These are phyloP conservation scores for Tetradesmus lagerheimii DNA, from an alignment of 139 green algal species.

Conservation along the genomic window DNA sequence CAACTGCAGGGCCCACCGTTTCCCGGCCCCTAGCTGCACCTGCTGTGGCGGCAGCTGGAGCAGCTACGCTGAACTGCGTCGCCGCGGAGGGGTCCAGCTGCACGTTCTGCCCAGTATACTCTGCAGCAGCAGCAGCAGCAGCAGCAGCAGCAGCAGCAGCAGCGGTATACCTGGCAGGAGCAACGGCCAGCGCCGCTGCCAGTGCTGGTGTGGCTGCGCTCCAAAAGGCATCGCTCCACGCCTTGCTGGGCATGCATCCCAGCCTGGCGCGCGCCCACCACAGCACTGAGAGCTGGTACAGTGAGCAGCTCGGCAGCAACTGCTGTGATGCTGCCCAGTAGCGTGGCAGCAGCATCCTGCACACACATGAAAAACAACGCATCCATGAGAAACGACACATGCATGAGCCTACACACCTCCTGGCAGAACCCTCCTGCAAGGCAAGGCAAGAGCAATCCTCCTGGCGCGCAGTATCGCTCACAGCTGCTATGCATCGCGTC, in stretches of 20 bases:
- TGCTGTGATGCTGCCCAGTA: conserved; percentile 37
- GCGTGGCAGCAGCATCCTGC: conserved; percentile 12
- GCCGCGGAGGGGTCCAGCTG: neutral
- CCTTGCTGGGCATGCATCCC: neutral
- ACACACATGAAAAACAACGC: neutral
- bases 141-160: neutral
- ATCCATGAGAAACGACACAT: too few relatives aligned
- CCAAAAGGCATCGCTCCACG: conserved; percentile 27
- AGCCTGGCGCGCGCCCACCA: conserved; percentile 5
- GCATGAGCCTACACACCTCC: too few relatives aligned
- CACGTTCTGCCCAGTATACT: neutral
- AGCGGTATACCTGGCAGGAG: too few relatives aligned
- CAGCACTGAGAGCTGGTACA: conserved; percentile 24
- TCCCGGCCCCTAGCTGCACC: neutral
- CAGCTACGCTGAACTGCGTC: neutral
- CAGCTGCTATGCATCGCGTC: too few relatives aligned
- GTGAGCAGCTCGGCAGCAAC: conserved; percentile 18
- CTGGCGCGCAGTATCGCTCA: too few relatives aligned
- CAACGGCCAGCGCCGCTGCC: neutral
- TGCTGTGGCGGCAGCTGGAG: neutral
- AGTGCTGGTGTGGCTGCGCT: conserved; percentile 1
- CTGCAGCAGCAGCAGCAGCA: neutral
- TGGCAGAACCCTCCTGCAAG: too few relatives aligned
- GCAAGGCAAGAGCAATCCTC: too few relatives aligned
- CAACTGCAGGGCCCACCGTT: neutral